Evolutionary conservation across 1,284 basidiomycete species (phyloP), one percentile per base, ranked within the genome.

Genomic region (Sporisorium scitamineum): DNA sequence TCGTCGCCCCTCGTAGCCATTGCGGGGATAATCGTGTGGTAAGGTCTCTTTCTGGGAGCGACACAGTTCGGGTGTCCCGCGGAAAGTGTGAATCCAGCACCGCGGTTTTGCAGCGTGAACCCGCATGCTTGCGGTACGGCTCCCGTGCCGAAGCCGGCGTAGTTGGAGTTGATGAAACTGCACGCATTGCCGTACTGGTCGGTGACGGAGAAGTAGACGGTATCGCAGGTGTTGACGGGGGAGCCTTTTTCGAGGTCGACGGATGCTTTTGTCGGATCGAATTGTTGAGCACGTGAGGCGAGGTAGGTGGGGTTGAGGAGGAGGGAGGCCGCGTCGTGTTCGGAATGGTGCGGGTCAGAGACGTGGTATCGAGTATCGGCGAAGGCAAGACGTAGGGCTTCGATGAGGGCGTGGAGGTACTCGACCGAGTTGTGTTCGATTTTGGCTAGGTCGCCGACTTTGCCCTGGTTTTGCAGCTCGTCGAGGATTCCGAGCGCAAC

Each of bases 1-100:
- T 97, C 94, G 64, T 92, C 89, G 6, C 90, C 91, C 65, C 90
- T 89, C 2, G 92, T 92, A 0, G 91, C 95, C 88, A 97, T 90
- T 1, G 93, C 94, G 7, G 96, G 95, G 71, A 96, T 95, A 81
- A 97, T 97, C 7, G 95, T 97, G 84, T 97, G 95, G 85, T 95
- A 97, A 2, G 95, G 94, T 18, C 94, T 89, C 87, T 97, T 97
- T 8, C 92, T 90, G 3, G 76, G 75, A 13, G 70, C 82, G 20
- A 82, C 52, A 42, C 88, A 89, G 85, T 99, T 98, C 0, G 93
- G 92, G 84, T 97, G 95, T 0, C 90, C 90, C 66, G 93, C 90
- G 54, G 89, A 87, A 22, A 97, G 88, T 6, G 90, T 88, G 85
- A 98, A 99, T 14, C 92, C 92, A 7, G 90, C 89, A 2, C 96